Evolutionary conservation across 2,329 filamentous ascomycete genomes (phyloP), one percentile per base, ranked within the genome.

Genomic region (Tolypocladium ophioglossoides): DNA sequence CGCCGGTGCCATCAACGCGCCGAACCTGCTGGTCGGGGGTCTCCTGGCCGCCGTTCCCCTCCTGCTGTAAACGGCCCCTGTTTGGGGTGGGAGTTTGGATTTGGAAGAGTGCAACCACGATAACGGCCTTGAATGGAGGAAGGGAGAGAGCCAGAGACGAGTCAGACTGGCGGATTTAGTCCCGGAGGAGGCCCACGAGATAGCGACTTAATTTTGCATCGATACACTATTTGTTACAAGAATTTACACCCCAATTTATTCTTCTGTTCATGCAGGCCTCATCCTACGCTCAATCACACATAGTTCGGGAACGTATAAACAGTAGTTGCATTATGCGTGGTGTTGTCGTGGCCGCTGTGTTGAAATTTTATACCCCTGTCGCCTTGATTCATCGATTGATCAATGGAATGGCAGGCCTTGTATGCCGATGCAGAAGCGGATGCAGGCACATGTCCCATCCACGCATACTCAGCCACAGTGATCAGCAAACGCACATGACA

Each of bases 31-130:
- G 27, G 52, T 59, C 22, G 63, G 62, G 14, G 44, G 18, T 2
- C 53, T 64, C 11, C 14, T 66, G 14, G 64, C 55, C 9, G 47
- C 65, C 3, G 32, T 62, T 32, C 64, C 64, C 50, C 56, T 67
- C 24, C 12, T 66, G 44, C 57, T 66, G n/a, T 67, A 56, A 60
- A 18, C 9, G 24, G 14, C 6, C 27, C 27, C 38, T 11, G 38
- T 39, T 32, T 2, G 10, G 9, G 18, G 4, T 4, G 11, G 9
- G 11, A 12, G 41, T 11, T 3, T n/a, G 7, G 27, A n/a, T 12
- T 32, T 3, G 18, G 24, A 7, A 30, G 16, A 32, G 10, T 11
- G 6, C 44, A 16, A n/a, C 24, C 12, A 47, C 16, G 24, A 32
- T 24, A 12, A n/a, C 27, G 27, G 44, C 18, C 18, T 47, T 6